Percentiles rank a stretch among this genome's conserved stretches.
phyloP scores from a whole-genome alignment of 2,329 filamentous ascomycete species.

The Amauroascus verrucosus region DNA sequence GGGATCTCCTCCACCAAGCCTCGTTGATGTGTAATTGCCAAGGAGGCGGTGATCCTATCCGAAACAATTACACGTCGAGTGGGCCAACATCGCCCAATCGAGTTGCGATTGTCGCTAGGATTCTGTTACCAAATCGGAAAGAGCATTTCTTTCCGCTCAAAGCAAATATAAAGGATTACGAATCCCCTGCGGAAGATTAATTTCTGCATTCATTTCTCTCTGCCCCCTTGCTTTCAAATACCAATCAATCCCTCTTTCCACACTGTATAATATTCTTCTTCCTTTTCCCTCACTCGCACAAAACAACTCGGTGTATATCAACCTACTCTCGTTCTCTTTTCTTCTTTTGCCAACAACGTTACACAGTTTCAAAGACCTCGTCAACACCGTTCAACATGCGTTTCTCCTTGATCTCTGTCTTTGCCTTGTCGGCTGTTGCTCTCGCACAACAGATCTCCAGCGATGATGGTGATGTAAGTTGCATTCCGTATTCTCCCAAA shows the following conservation, averaged over 20 bases:
- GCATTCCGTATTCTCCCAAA: no score
- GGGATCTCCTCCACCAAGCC: neutral
- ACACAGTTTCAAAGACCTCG: neutral
- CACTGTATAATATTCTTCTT: constrained; percentile 2
- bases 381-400: constrained; percentile 14
- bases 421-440: constrained; percentile 16
- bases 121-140: neutral
- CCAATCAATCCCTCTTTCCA: neutral
- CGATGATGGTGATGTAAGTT: constrained; percentile 4
- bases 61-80: constrained; percentile 2
- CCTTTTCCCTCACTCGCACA: neutral
- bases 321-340: neutral
- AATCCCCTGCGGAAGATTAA: neutral
- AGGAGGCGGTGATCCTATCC: constrained; percentile 2
- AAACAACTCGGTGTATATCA: neutral
- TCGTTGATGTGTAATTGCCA: constrained; percentile 1
- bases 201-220: neutral
- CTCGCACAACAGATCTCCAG: constrained; percentile 2
- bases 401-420: constrained; percentile 16
- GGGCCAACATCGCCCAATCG: constrained; percentile 4
- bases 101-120: constrained; percentile 1
- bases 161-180: constrained; percentile 9
- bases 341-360: neutral
- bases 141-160: neutral
- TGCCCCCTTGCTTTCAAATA: neutral